A percentile compares a stretch with the other conserved stretches of the same genome.
Conservation (phyloP, 176 grass and related monocot species). For the Rhynchospora tenuis region DNA sequence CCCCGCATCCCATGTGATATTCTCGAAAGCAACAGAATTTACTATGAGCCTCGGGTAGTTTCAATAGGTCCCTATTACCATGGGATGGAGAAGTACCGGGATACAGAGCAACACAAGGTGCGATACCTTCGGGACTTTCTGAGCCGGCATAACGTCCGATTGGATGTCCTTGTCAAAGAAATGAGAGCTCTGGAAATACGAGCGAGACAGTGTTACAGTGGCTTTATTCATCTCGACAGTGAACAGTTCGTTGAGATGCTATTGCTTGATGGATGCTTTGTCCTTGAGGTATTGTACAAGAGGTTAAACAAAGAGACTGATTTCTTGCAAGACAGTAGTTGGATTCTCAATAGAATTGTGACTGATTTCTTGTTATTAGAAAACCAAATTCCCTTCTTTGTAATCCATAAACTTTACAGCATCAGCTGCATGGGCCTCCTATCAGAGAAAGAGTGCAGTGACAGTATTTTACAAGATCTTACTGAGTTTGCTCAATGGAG, state of each 20-base stretch:
- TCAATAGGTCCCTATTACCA: slow-evolving; percentile 4
- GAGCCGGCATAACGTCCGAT: background rate
- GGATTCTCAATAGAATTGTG: background rate
- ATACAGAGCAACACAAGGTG: background rate
- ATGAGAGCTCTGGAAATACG: background rate
- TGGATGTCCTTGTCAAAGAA: background rate
- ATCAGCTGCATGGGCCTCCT: background rate
- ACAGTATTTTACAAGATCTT: background rate
- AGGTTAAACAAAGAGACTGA: background rate
- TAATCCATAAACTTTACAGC: background rate
- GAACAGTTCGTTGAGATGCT: slow-evolving; percentile 18
- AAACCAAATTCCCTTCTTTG: slow-evolving; percentile 22
- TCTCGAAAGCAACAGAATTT: background rate
- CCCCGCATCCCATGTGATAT: background rate
- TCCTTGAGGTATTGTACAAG: slow-evolving; percentile 1
- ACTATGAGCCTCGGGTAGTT: background rate
- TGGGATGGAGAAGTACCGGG: background rate
- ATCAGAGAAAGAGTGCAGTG: background rate
- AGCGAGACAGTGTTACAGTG: slow-evolving; percentile 1
- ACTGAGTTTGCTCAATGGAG: background rate
- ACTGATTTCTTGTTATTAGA: slow-evolving; percentile 8
- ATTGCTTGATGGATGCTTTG: slow-evolving; percentile 20
- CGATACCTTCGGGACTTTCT: background rate
- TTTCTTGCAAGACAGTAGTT: background rate
- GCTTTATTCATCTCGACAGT: background rate